Conservation (phyloP, 108 stramenopile species). For the Fistulifera solaris region DNA sequence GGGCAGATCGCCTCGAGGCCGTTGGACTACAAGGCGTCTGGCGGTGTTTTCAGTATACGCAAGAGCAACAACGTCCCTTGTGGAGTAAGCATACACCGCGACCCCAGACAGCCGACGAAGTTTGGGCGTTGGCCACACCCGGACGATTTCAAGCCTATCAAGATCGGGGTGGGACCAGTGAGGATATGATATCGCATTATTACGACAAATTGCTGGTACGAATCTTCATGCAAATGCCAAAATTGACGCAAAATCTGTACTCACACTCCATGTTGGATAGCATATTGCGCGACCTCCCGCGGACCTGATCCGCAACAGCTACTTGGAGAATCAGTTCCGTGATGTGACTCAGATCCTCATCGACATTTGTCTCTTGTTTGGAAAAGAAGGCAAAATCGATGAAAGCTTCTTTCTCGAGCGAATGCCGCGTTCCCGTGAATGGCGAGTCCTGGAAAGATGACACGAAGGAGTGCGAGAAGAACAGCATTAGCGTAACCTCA, state of each 20-base stretch:
- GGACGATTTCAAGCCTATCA: slow-evolving; percentile 45
- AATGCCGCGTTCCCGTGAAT: no score
- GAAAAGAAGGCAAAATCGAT: slow-evolving; percentile 44
- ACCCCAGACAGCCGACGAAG: slow-evolving; percentile 32
- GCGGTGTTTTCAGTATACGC: slow-evolving; percentile 62
- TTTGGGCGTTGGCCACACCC: slow-evolving; percentile 41
- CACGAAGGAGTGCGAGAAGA: no score
- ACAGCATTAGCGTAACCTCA: no score
- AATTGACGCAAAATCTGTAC: no score
- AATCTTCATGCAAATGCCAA: no score
- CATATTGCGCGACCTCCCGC: slow-evolving; percentile 61
- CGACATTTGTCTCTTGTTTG: slow-evolving; percentile 53
- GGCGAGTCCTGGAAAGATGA: no score
- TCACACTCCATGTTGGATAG: no score
- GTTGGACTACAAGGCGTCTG: slow-evolving; percentile 54
- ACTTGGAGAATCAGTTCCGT: slow-evolving; percentile 30
- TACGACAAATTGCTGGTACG: slow-evolving; percentile 54
- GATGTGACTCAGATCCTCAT: slow-evolving; percentile 31
- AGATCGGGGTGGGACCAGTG: slow-evolving; percentile 13
- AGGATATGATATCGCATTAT: slow-evolving; percentile 66
- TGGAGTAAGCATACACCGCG: slow-evolving; percentile 27
- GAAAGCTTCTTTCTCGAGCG: slow-evolving; percentile 37
- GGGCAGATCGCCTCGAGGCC: slow-evolving; percentile 64
- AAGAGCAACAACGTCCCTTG: slow-evolving; percentile 33
- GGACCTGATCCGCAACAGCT: slow-evolving; percentile 44